Evolutionary conservation across 202 grass and related monocot species (phyloP), one percentile per base, ranked within the genome.

Genomic region (Schoenoplectus triqueter): DNA sequence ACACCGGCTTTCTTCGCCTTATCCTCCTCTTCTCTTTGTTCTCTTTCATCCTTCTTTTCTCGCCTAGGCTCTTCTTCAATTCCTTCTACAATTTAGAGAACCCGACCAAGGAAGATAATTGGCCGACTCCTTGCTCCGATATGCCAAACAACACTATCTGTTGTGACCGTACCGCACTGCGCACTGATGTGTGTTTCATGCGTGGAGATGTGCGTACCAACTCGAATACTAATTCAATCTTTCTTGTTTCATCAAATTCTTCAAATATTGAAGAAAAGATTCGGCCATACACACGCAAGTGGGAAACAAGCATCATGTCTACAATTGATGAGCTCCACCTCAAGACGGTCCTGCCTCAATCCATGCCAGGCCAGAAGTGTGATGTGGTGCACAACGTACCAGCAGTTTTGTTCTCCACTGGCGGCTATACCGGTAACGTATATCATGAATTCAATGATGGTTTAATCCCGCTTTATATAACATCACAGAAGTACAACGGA

Each of bases 401-500:
- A 61, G 96, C 91, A 2, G 87, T 99, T 62, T 73, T 99, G 1
- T 94, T 99, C 87, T 99, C 96, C 10, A 92, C 93, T 9, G 96
- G 96, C 10, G 96, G 96, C 5, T 99, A 92, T 89, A 99, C 96
- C 15, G 96, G 96, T 10, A 99, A 99, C 77, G 91, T 99, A 75
- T 99, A 99, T 88, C 96, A 99, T 85, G 96, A 99, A 87, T 99
- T 99, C 90, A 99, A 92, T 87, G 96, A 99, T 73, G 96, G 96
- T 59, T 85, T 99, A 68, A 80, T 99, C 51, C 96, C 96, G 70
- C 90, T 99, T 62, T 99, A 94, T 85, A 87, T 99, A 60, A 99
- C 96, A 73, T 84, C 96, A 20, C 55, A 64, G 8, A 89, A 93
- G 79, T 78, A 94, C 52, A 87, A 85, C 0, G 86, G 87, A 0